phyloP scores from a whole-genome alignment of 1,284 basidiomycete species.

The Melampsora americana region DNA sequence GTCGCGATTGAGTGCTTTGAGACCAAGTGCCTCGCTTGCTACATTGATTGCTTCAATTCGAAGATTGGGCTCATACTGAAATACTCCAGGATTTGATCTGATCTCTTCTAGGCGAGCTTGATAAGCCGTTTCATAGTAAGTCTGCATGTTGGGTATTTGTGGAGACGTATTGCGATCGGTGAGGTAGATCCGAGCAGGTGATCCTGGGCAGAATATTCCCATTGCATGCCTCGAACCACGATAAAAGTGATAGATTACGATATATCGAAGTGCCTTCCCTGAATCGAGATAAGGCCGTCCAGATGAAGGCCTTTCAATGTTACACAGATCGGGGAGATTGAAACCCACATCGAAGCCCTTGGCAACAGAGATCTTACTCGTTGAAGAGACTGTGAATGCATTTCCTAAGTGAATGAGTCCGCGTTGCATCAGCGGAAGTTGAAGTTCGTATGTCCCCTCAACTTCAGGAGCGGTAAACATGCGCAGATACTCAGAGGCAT shows the following conservation, averaged over 20 bases:
- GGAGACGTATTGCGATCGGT: slow-evolving; percentile 83
- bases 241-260: slow-evolving; percentile 86
- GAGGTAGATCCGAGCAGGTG: slow-evolving; percentile 63
- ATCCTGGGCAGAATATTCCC: slow-evolving; percentile 76
- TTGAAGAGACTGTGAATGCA: slow-evolving; percentile 69
- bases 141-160: slow-evolving; percentile 74
- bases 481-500: slow-evolving; percentile 84
- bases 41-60: slow-evolving; percentile 74
- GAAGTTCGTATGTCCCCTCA: slow-evolving; percentile 89
- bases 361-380: slow-evolving; percentile 68
- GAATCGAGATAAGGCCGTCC: slow-evolving; percentile 72
- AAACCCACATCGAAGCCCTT: slow-evolving; percentile 79
- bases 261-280: slow-evolving; percentile 70
- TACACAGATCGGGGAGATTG: slow-evolving; percentile 77
- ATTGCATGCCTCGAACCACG: slow-evolving; percentile 81
- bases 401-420: slow-evolving; percentile 81
- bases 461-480: slow-evolving; percentile 91
- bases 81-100: slow-evolving; percentile 53
- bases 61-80: slow-evolving; percentile 70
- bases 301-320: slow-evolving; percentile 62
- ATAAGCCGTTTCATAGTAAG: slow-evolving; percentile 67
- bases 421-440: slow-evolving; percentile 81
- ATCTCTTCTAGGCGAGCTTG: slow-evolving; percentile 56
- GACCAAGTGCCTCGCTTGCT: slow-evolving; percentile 70
- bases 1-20: slow-evolving; percentile 85